Evolutionary conservation across 2,329 filamentous ascomycete species (phyloP).

Genomic region (Ascochyta rabiei): DNA sequence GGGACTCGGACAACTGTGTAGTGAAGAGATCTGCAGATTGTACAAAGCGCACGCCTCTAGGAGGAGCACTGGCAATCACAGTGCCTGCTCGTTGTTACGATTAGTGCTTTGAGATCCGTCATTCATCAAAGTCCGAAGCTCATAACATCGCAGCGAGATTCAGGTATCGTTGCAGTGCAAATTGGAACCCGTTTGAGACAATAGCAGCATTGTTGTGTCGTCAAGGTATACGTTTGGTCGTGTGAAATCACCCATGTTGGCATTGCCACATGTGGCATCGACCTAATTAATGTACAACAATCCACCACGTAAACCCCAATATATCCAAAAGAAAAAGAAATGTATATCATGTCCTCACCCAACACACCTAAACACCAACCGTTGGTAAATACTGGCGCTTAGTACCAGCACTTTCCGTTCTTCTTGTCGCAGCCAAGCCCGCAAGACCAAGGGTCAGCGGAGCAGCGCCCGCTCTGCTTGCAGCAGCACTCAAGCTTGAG

Average conservation of each 20-base stretch:
- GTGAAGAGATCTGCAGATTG: background rate
- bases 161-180: background rate
- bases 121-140: background rate
- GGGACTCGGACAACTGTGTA: background rate
- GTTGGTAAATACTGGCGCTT: background rate
- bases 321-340: background rate
- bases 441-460: conserved; percentile 29
- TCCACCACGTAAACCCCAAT: conserved; percentile 1
- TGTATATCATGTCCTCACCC: background rate
- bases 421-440: conserved; percentile 36
- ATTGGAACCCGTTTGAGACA: background rate
- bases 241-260: conserved; percentile 1
- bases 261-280: conserved; percentile 5
- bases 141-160: background rate
- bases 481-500: conserved; percentile 35
- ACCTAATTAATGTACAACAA: conserved; percentile 5
- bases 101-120: background rate
- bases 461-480: conserved; percentile 28
- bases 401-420: conserved; percentile 37
- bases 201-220: background rate
- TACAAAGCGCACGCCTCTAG: background rate
- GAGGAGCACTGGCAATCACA: background rate
- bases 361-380: background rate
- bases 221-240: background rate
- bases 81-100: background rate